Evolutionary conservation across 257 asterid genomes (phyloP).

Genomic region (Scutellaria galericulata): DNA sequence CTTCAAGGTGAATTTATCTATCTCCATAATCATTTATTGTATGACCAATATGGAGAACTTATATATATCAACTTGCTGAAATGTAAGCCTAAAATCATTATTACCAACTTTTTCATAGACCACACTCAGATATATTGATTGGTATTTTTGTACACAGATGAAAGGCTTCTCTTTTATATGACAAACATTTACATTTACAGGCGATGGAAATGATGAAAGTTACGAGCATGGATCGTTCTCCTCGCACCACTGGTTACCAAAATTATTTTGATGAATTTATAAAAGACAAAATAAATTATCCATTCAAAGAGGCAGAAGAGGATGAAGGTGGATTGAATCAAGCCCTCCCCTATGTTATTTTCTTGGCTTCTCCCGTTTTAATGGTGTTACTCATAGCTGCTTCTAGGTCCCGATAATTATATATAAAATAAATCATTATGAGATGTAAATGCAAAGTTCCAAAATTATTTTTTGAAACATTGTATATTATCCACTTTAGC

Average conservation of each 20-base stretch:
- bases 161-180: neutral
- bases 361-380: conserved; percentile 69
- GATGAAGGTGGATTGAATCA: conserved; percentile 59
- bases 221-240: conserved; percentile 38
- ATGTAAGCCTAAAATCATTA: too few relatives aligned
- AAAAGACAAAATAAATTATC: conserved; percentile 48
- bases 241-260: conserved; percentile 56
- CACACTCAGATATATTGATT: too few relatives aligned
- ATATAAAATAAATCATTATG: too few relatives aligned
- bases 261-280: conserved; percentile 83
- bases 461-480: conserved; percentile 4
- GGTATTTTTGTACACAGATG: too few relatives aligned
- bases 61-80: too few relatives aligned
- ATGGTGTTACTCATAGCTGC: conserved; percentile 58
- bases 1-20: conserved; percentile 64
- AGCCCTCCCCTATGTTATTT: conserved; percentile 63
- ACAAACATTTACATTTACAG: conserved; percentile 45
- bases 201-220: conserved; percentile 97
- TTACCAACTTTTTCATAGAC: too few relatives aligned
- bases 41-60: neutral
- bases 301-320: conserved; percentile 46
- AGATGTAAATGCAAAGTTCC: conserved; percentile 16
- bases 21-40: neutral
- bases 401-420: conserved; percentile 29
- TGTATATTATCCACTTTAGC: neutral